Base-by-base conservation (phyloP, 345 rosid genomes). In the Syzygium oleosum region DNA sequence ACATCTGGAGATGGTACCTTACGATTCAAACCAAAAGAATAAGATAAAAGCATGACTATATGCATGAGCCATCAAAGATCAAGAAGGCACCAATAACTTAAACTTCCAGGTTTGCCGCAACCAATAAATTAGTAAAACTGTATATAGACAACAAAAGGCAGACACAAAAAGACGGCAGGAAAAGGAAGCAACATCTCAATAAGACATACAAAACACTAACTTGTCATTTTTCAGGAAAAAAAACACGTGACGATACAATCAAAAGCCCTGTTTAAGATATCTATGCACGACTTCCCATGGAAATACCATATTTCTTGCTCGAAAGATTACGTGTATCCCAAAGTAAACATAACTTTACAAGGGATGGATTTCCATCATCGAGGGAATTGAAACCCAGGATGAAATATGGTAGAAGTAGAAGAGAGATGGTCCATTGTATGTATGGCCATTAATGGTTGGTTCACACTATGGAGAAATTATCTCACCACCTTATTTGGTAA, bases 1-100 rank as follows among this genome's bases (percentile, higher is more conserved):
- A 85, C 91, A 88, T 91, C 90, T 90, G 90, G 89, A 46, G 88
- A 86, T 85, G 89, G 85, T 86, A 90, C 90, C 94, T 91, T 86
- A 73, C 85, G 49, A 85, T 49, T 88, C 88, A 84, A 90, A 86
- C 87, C 49, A 61, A 29, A 55, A 38, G 63, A 59, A 86, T 43
- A 86, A 87, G 84, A 41, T 54, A 79, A 49, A 65, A n/a, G 13
- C 59, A 23, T n/a, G n/a, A 58, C 63, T 58, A 4, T 25, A 56
- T 9, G 12, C 4, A 55, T 21, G 63, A 23, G 63, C 63, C 63
- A 58, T 58, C 63, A 58, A 23, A 58, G 63, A 58, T 58, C 13
- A 58, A 58, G 29, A 58, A 23, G 13, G n/a, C n/a, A 58, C 29
- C 63, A 58, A n/a, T 58, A 25, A 58, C n/a, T 23, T 23, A 58